Evolutionary conservation across 805 yeast genomes (phyloP), one percentile per base, ranked within the genome.

Genomic region (Candida pini): DNA sequence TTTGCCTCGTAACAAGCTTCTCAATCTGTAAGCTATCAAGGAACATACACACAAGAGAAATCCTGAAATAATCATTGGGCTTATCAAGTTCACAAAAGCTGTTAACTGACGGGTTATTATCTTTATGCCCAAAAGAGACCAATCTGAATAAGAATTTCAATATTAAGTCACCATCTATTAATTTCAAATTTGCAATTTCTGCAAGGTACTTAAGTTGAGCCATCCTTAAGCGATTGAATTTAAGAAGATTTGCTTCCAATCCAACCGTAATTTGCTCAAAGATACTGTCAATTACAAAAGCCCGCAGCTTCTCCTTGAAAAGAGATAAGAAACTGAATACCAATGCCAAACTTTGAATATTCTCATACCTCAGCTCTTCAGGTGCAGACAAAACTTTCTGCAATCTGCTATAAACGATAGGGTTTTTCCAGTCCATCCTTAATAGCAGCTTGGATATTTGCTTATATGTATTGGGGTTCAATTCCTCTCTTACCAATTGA

Each of bases 61-160:
- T 62, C 38, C 96, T 67, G 56, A 86, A 85, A 50, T 78, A 84
- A 47, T 84, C 78, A 45, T 77, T 71, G 0, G 80, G 78, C 9
- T 60, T 60, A 58, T 88, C 96, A n/a, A 69, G 33, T 13, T 60
- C 69, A 20, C 66, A 61, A 3, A 51, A 26, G 4, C 37, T 43
- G 16, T 60, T 63, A 6, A 70, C 68, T 8, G 50, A 56, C 2
- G 94, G 89, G 33, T 69, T 69, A 34, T 74, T 74, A 38, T 67
- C 63, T 0, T 71, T 69, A 61, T 84, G 80, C 0, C 95, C 95
- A 54, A 62, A 73, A 27, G 79, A 73, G 4, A 85, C 39, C 6
- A 84, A 66, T 40, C 68, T 66, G 56, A 69, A 81, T 10, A 79
- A 42, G 3, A 80, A 51, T 28, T 75, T 78, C 29, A 71, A 54